Percentiles rank a stretch among this genome's conserved stretches.
phyloP scores from a whole-genome alignment of 805 yeast species.

The Hermanozyma aechmeae region DNA sequence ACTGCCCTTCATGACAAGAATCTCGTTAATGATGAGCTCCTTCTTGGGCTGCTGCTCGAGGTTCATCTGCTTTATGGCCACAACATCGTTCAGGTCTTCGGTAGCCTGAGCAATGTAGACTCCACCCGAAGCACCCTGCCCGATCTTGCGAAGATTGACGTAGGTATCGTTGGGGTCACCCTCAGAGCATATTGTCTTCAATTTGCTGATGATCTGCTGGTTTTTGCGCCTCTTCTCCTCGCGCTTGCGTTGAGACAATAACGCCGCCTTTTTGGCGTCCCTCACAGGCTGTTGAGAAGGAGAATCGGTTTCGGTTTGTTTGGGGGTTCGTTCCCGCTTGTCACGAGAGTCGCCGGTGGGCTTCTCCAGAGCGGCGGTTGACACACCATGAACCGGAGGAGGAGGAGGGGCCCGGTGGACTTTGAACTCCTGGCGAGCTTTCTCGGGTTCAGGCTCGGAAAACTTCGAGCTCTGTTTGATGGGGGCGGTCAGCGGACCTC shows the following conservation, averaged over 20 bases:
- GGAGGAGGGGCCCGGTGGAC: constrained; percentile 35
- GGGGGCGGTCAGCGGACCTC: constrained; percentile 31
- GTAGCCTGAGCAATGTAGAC: constrained; percentile 83
- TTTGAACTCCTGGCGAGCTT: constrained; percentile 18
- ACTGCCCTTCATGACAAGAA: constrained; percentile 13
- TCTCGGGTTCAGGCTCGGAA: constrained; percentile 5
- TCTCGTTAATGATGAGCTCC: constrained; percentile 62
- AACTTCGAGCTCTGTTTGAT: constrained; percentile 21
- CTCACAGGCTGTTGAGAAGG: constrained; percentile 31
- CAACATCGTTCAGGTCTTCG: constrained; percentile 17
- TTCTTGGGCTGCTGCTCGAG: constrained; percentile 91
- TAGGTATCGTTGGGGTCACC: constrained; percentile 77
- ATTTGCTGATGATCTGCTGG: constrained; percentile 59
- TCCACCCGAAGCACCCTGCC: constrained; percentile 98
- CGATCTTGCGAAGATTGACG: constrained; percentile 68
- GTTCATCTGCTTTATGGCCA: constrained; percentile 96
- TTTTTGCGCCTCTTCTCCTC: constrained; percentile 72
- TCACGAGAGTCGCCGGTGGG: constrained; percentile 13
- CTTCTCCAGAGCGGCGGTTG: constrained; percentile 1
- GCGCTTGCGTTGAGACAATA: constrained; percentile 54
- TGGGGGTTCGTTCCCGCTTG: constrained; percentile 19
- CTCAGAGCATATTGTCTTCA: constrained; percentile 68
- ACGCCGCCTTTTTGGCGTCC: constrained; percentile 46
- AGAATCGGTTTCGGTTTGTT: constrained; percentile 12
- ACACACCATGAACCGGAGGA: constrained; percentile 17